phyloP scores from a whole-genome alignment of 768 basidiomycete genomes.

The Podaxis mareebaensis region DNA sequence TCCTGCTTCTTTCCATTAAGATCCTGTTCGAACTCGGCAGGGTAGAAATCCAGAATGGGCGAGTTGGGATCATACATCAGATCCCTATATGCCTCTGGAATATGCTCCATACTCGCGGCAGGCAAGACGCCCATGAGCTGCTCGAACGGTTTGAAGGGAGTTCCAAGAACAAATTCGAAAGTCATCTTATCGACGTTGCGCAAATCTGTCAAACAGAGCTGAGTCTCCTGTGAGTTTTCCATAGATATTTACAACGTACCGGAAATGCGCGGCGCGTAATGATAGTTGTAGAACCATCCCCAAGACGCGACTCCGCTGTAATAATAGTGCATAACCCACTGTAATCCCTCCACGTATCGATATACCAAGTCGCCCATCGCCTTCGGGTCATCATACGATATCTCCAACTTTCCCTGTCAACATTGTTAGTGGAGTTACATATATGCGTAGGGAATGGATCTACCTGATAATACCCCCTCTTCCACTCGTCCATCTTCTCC shows the following conservation, averaged over 20 bases:
- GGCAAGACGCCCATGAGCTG: conserved; percentile 99
- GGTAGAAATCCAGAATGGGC: conserved; percentile 94
- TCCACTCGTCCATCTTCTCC: conserved; percentile 93
- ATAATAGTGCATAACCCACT: conserved; percentile 99
- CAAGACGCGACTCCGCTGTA: conserved; percentile 96
- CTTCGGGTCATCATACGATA: conserved; percentile 70
- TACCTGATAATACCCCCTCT: conserved; percentile 86
- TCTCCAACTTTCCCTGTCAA: conserved; percentile 79
- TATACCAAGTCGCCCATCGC: conserved; percentile 71
- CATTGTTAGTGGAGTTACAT: not conserved
- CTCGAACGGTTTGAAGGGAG: conserved; percentile 90
- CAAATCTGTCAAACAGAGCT: conserved; percentile 33
- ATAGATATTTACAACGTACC: conserved; percentile 47
- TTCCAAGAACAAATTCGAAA: conserved; percentile 87
- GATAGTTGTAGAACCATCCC: conserved; percentile 99
- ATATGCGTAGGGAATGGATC: conserved; percentile 17
- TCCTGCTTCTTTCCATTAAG: conserved; percentile 98
- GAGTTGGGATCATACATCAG: conserved; percentile 86
- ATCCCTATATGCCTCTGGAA: conserved; percentile 89
- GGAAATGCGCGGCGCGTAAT: conserved; percentile 95
- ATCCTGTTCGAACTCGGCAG: conserved; percentile 86
- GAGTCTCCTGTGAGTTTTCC: not conserved
- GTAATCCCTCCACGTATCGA: conserved; percentile 89
- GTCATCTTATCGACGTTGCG: conserved; percentile 77
- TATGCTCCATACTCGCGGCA: conserved; percentile 82